A percentile compares a stretch with the other conserved stretches of the same genome.
Conservation (phyloP, 108 stramenopile species). For the Asterionellopsis glacialis region DNA sequence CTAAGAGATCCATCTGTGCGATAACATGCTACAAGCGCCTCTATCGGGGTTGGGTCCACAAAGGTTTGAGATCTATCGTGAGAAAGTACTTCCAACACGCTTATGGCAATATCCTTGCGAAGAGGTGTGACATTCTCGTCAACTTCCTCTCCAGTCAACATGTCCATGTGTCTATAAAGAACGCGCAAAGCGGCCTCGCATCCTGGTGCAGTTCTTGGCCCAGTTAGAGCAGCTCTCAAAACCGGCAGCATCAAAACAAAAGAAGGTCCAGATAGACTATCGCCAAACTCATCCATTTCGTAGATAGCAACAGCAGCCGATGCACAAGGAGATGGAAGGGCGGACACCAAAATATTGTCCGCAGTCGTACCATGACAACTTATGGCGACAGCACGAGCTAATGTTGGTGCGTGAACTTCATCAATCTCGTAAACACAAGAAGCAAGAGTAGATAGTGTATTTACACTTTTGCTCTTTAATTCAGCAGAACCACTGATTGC, state of each 20-base stretch:
- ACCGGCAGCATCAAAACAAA: slow-evolving; percentile 84
- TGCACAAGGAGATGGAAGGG: slow-evolving; percentile 76
- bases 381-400: slow-evolving; percentile 60
- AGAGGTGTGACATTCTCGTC: slow-evolving; percentile 42
- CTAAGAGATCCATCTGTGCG: slow-evolving; percentile 35
- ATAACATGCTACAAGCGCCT: slow-evolving; percentile 71
- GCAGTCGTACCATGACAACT: slow-evolving; percentile 26
- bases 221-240: slow-evolving; percentile 65
- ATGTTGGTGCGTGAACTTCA: slow-evolving; percentile 55
- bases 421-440: slow-evolving; percentile 85
- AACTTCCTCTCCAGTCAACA: slow-evolving; percentile 54
- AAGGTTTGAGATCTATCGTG: slow-evolving; percentile 80
- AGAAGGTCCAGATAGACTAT: slow-evolving; percentile 69
- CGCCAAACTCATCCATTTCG: slow-evolving; percentile 80
- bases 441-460: slow-evolving; percentile 59
- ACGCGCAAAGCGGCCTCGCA: slow-evolving; percentile 78
- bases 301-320: slow-evolving; percentile 62
- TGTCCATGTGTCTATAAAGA: slow-evolving; percentile 60
- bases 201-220: slow-evolving; percentile 73
- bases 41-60: slow-evolving; percentile 71
- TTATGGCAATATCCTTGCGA: slow-evolving; percentile 68
- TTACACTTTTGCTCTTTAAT: slow-evolving; percentile 31
- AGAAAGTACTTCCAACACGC: slow-evolving; percentile 69
- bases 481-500: slow-evolving; percentile 24
- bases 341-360: slow-evolving; percentile 12